Conservation (phyloP, 257 asterid species). For the Rauvolfia tetraphylla region DNA sequence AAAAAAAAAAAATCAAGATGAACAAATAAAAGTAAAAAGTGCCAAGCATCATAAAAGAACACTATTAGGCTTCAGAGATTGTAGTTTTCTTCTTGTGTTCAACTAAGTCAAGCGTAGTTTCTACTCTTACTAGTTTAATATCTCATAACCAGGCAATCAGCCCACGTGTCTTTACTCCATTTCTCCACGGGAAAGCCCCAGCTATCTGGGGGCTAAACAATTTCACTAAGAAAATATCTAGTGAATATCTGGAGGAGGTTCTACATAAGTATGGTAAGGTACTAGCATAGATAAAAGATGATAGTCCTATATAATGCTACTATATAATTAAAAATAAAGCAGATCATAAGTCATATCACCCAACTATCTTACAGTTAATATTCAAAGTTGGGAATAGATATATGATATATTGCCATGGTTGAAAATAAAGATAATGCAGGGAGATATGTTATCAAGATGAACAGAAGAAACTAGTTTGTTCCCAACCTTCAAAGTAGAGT, state of each 20-base stretch:
- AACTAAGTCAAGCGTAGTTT: neutral
- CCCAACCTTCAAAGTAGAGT: constrained; percentile 84
- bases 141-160: neutral
- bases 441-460: neutral
- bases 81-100: neutral
- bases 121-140: neutral
- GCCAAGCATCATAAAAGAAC: neutral
- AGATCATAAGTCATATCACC: neutral
- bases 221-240: neutral
- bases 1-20: neutral
- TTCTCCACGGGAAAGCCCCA: neutral
- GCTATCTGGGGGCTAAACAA: neutral
- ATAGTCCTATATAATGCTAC: neutral
- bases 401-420: neutral
- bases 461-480: neutral
- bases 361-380: neutral
- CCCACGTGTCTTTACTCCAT: neutral
- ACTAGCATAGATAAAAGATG: neutral
- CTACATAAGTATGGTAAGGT: neutral
- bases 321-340: neutral
- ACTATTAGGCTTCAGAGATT: neutral
- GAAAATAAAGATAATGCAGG: neutral
- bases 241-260: neutral
- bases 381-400: neutral
- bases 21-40: neutral